Conservation (phyloP, 169 alveolate genomes). For the Eimeria mitis region DNA sequence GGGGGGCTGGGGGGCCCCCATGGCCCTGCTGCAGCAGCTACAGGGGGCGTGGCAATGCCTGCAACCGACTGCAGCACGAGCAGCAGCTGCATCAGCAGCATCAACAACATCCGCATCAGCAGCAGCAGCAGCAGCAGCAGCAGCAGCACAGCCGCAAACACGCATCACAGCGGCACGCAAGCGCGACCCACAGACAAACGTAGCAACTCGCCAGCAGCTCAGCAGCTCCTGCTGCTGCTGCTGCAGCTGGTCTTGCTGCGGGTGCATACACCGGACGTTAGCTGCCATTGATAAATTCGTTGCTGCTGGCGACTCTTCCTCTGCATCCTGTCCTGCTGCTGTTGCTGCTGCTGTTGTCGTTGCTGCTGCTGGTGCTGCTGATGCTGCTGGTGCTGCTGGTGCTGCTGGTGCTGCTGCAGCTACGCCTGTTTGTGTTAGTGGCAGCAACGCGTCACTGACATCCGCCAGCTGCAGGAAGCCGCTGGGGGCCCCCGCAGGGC, state of each 20-base stretch:
- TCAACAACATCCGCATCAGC: background rate
- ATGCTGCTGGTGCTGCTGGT: background rate
- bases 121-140: background rate
- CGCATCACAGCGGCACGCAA: conserved; percentile 65
- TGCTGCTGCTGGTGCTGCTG: background rate
- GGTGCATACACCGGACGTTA: background rate
- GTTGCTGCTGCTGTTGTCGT: background rate
- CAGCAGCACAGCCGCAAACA: background rate
- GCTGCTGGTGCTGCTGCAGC: conserved; percentile 11
- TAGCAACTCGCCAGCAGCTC: conserved; percentile 44
- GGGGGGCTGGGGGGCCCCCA: background rate
- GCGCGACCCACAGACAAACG: conserved; percentile 41
- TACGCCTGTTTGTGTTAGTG: background rate
- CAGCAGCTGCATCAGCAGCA: background rate
- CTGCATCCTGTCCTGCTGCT: background rate
- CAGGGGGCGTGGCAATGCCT: background rate
- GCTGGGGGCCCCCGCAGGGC: conserved; percentile 27
- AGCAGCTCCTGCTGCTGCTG: conserved; percentile 28
- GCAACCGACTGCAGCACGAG: background rate
- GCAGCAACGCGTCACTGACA: conserved; percentile 52
- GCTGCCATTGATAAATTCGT: background rate
- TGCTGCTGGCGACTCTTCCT: background rate
- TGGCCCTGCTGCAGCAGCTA: background rate
- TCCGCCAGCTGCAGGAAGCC: conserved; percentile 46
- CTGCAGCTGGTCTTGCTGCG: background rate